Evolutionary conservation across 2,329 filamentous ascomycete species (phyloP), one percentile per base, ranked within the genome.

Genomic region (Aspergillus pseudoterreus): DNA sequence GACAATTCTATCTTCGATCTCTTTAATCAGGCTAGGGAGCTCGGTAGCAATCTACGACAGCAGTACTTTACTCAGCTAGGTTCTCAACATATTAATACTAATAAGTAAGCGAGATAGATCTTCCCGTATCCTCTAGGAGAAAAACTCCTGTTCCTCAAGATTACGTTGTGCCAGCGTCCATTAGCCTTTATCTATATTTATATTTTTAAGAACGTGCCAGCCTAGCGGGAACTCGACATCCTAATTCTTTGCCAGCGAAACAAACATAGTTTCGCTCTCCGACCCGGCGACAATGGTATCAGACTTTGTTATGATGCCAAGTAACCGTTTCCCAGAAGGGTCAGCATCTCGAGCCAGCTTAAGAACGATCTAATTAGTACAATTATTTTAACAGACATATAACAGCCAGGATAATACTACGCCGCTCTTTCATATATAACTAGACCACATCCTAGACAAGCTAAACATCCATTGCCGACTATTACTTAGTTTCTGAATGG

Each of bases 401-500:
- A 0, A 79, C 74, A 1, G 76, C 74, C 2, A 81, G 63, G 27
- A 76, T 75, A 33, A 80, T 75, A 30, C 71, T 78, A 22, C 72
- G 63, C 4, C 68, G 61, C 22, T 75, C 66, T 6, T 59, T 56
- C 51, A 78, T 75, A 45, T 79, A 79, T 0, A 51, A 54, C 43
- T 65, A 52, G 4, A 71, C 68, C 1, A 85, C 70, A 0, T 71
- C 61, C 35, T 79, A 75, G 45, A 84, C 82, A 2, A 81, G 75
- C 55, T 74, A 68, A 50, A 82, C 79, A 53, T 84, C 81, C 12
- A 74, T 71, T 41, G 75, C 71, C 0, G 78, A 80, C 63, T 84
- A 80, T 49, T 79, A 74, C 27, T 77, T 74, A 54, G 78, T 82
- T 57, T 78, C 75, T 4, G 81, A 78, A 35, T 77, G 74, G 24